Conservation (phyloP, 441 rosid species). For the Jatropha multifida region DNA sequence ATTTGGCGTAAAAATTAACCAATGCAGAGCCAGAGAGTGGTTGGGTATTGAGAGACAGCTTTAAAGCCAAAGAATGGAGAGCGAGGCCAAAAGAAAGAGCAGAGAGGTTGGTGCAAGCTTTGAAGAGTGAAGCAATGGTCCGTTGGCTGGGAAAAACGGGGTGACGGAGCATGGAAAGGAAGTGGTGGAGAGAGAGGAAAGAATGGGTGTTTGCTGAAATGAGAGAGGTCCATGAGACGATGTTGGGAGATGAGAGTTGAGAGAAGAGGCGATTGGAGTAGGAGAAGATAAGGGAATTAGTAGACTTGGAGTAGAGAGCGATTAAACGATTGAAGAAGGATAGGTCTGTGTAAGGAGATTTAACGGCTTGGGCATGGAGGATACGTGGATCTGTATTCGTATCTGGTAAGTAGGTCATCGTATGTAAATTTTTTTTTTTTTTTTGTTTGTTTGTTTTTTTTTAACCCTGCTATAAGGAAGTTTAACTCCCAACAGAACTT, state of each 20-base stretch:
- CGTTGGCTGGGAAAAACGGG: conserved; percentile 6
- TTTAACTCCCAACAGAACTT: too few species aligned
- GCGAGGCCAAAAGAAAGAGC: background rate
- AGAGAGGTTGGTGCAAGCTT: background rate
- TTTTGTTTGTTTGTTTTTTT: too few species aligned
- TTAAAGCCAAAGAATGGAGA: conserved; percentile 11
- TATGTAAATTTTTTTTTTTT: too few species aligned
- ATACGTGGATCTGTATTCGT: too few species aligned
- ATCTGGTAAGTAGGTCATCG: too few species aligned
- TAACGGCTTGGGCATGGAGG: conserved; percentile 1
- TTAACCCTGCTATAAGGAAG: too few species aligned
- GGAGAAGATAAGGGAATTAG: background rate
- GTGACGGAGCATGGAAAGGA: conserved; percentile 1
- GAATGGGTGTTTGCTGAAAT: background rate
- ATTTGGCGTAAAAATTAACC: background rate
- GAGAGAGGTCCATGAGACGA: conserved; percentile 4
- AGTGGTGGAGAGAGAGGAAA: background rate
- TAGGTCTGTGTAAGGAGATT: background rate
- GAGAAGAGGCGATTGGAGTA: conserved; percentile 3
- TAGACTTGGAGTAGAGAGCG: background rate
- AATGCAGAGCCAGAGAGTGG: background rate
- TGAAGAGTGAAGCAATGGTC: conserved; percentile 5
- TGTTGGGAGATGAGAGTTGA: conserved; percentile 1
- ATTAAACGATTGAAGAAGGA: background rate
- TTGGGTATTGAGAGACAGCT: background rate